A percentile compares a stretch with the other conserved stretches of the same genome.
phyloP scores from a whole-genome alignment of 306 rosid genomes.

The Vigna angularis region DNA sequence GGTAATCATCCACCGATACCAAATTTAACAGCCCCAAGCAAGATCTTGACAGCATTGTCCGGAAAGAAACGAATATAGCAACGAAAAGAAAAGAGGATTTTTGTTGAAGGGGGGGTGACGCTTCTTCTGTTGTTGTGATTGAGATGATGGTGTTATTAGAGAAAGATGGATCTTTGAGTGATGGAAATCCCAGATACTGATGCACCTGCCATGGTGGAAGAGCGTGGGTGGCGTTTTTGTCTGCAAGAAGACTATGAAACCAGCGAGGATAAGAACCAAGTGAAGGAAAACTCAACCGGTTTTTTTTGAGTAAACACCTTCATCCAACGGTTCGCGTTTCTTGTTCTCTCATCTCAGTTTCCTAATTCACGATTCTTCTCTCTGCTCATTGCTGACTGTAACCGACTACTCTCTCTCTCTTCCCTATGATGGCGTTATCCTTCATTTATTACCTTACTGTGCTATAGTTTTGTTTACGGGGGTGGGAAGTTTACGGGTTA shows the following conservation, averaged over 20 bases:
- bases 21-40: slow-evolving; percentile 61
- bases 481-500: slow-evolving; percentile 16
- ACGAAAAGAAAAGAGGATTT: neutral
- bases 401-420: slow-evolving; percentile 28
- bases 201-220: slow-evolving; percentile 46
- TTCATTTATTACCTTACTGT: slow-evolving; percentile 12
- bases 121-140: neutral
- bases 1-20: slow-evolving; percentile 58
- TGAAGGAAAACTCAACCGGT: neutral
- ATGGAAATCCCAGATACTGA: slow-evolving; percentile 45
- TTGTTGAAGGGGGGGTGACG: neutral
- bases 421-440: neutral
- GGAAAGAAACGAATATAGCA: neutral
- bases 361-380: neutral
- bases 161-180: slow-evolving; percentile 45
- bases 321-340: slow-evolving; percentile 49
- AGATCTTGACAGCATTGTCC: slow-evolving; percentile 69
- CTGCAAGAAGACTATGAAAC: slow-evolving; percentile 13
- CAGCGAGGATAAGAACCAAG: slow-evolving; percentile 65
- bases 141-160: slow-evolving; percentile 39
- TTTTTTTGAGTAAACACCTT: slow-evolving; percentile 5
- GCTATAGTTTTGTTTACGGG: neutral
- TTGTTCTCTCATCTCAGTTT: neutral
- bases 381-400: slow-evolving; percentile 36
- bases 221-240: slow-evolving; percentile 36